phyloP scores from a whole-genome alignment of 2,329 filamentous ascomycete genomes.

The Aspergillus cejpii region DNA sequence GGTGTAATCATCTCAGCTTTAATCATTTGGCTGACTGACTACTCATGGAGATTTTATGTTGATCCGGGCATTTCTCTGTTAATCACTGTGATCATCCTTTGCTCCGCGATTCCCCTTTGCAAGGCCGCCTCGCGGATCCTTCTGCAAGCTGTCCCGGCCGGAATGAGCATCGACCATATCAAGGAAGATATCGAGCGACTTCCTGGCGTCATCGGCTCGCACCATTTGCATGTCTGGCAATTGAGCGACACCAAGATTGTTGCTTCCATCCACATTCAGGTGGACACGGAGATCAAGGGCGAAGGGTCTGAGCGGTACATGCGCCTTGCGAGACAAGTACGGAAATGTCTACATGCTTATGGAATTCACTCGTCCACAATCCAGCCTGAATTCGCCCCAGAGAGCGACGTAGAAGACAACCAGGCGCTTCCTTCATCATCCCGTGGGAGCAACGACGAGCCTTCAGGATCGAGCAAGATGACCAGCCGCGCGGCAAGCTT shows the following conservation, averaged over 20 bases:
- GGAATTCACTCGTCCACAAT: conserved; percentile 97
- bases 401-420: conserved; percentile 32
- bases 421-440: conserved; percentile 19
- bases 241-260: conserved; percentile 91
- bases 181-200: conserved; percentile 83
- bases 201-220: conserved; percentile 79
- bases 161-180: conserved; percentile 82
- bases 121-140: conserved; percentile 64
- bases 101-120: conserved; percentile 46
- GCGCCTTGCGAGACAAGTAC: conserved; percentile 73
- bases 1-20: conserved; percentile 58
- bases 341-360: conserved; percentile 85
- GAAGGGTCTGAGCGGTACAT: conserved; percentile 77
- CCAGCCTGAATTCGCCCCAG: conserved; percentile 69
- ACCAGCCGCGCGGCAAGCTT: conserved; percentile 35
- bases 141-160: conserved; percentile 85
- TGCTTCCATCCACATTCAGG: conserved; percentile 86
- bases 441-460: conserved; percentile 12
- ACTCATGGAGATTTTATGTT: conserved; percentile 73
- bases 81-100: conserved; percentile 71
- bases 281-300: conserved; percentile 81
- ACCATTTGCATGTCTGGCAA: conserved; percentile 97
- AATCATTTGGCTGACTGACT: conserved; percentile 85
- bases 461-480: conserved; percentile 14
- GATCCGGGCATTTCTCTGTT: conserved; percentile 89